phyloP scores from a whole-genome alignment of 257 asterid genomes.

The Cordia subcordata region DNA sequence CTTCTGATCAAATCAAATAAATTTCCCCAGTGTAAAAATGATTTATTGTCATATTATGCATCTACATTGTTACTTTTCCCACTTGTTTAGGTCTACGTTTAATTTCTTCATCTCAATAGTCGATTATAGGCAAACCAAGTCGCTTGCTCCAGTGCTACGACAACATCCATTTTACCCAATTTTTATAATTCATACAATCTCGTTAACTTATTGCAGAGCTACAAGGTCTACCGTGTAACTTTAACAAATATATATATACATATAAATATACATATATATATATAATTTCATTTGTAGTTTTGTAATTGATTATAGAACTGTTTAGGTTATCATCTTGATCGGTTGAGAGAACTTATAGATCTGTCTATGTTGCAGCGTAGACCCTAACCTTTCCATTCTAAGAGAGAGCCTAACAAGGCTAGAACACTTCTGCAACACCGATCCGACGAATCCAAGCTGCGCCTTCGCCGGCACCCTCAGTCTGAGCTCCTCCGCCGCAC shows the following conservation, averaged over 20 bases:
- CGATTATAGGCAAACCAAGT: background rate
- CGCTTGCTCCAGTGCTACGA: no score
- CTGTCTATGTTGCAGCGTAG: constrained; percentile 17
- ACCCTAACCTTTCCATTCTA: constrained; percentile 74
- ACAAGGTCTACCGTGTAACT: background rate
- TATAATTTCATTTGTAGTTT: no score
- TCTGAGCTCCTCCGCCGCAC: constrained; percentile 81
- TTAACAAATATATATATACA: no score
- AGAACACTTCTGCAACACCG: constrained; percentile 81
- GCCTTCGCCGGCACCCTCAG: constrained; percentile 76
- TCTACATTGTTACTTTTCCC: no score
- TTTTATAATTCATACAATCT: background rate
- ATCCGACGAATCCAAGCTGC: constrained; percentile 79
- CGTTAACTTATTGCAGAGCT: background rate
- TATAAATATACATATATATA: no score
- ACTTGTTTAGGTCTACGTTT: background rate
- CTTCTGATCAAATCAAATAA: background rate
- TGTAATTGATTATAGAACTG: background rate
- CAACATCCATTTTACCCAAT: no score
- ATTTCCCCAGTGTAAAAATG: no score
- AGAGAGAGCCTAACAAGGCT: constrained; percentile 65
- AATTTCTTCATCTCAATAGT: background rate
- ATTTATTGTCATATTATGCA: no score
- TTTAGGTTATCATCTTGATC: constrained; percentile 9
- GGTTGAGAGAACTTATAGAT: constrained; percentile 25